Conservation (phyloP, 495 filamentous ascomycete species). For the Lepidopterella palustris region DNA sequence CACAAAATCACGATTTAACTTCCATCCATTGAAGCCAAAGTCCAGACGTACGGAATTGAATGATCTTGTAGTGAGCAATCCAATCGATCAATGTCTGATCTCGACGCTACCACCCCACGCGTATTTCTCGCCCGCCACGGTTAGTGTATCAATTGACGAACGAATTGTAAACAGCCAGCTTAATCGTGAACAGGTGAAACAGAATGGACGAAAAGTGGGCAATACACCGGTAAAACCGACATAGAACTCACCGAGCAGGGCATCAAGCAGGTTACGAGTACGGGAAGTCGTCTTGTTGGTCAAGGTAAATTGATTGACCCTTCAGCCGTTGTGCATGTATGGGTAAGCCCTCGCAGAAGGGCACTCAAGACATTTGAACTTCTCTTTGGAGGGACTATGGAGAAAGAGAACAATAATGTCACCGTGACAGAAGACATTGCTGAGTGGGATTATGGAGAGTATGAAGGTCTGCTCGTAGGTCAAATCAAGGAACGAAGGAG, state of each 20-base stretch:
- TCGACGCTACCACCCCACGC: conserved; percentile 33
- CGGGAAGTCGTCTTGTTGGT: conserved; percentile 26
- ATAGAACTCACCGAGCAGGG: conserved; percentile 25
- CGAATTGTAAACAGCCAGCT: too few relatives aligned
- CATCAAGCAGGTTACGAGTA: conserved; percentile 26
- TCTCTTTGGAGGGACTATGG: conserved; percentile 12
- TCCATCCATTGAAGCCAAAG: too few relatives aligned
- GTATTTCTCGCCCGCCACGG: conserved; percentile 35
- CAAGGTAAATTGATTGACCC: conserved; percentile 30
- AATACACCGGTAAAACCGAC: conserved; percentile 33
- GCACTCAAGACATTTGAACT: conserved; percentile 28
- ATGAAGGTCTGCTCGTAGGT: conserved; percentile 28
- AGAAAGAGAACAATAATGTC: conserved; percentile 5
- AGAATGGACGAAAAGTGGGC: conserved; percentile 33
- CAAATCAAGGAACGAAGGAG: conserved; percentile 28
- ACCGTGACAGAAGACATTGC: conserved; percentile 25
- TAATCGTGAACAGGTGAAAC: too few relatives aligned
- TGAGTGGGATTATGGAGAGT: conserved; percentile 36
- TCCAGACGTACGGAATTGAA: too few relatives aligned
- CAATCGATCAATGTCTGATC: conserved; percentile 35
- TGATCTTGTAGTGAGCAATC: too few relatives aligned
- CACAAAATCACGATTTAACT: too few relatives aligned
- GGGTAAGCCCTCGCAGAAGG: conserved; percentile 26
- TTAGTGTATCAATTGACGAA: too few relatives aligned
- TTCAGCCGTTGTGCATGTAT: conserved; percentile 25